Conservation (phyloP, 805 yeast species). For the Candida endomychidarum region DNA sequence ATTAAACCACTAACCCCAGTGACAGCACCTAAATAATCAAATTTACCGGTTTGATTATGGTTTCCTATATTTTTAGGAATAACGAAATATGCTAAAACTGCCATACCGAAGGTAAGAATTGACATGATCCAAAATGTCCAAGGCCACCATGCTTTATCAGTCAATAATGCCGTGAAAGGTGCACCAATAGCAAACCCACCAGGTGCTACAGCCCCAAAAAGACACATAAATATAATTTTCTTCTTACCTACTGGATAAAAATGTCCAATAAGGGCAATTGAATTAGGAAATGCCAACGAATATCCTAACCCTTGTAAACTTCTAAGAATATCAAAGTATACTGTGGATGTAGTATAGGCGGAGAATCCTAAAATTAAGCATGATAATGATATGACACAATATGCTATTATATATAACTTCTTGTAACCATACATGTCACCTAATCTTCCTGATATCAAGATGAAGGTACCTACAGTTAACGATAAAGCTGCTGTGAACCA, state of each 20-base stretch:
- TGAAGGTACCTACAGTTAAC: constrained; percentile 37
- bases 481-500: constrained; percentile 38
- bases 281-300: constrained; percentile 34
- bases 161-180: constrained; percentile 25
- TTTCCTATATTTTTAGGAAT: constrained; percentile 30
- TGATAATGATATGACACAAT: constrained; percentile 22
- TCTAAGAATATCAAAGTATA: constrained; percentile 30
- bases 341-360: constrained; percentile 22
- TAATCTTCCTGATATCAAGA: constrained; percentile 31
- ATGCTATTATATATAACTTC: constrained; percentile 26
- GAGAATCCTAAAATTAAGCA: constrained; percentile 28
- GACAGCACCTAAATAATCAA: constrained; percentile 35
- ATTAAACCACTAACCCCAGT: constrained; percentile 63
- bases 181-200: constrained; percentile 32
- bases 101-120: constrained; percentile 19
- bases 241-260: constrained; percentile 27
- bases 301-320: constrained; percentile 37
- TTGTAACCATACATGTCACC: constrained; percentile 40
- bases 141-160: constrained; percentile 34
- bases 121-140: constrained; percentile 33
- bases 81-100: constrained; percentile 21
- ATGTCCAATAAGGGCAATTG: constrained; percentile 31
- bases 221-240: constrained; percentile 24
- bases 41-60: constrained; percentile 12
- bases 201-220: constrained; percentile 38